Evolutionary conservation across 768 basidiomycete species (phyloP).

Genomic region (Russula foetens): DNA sequence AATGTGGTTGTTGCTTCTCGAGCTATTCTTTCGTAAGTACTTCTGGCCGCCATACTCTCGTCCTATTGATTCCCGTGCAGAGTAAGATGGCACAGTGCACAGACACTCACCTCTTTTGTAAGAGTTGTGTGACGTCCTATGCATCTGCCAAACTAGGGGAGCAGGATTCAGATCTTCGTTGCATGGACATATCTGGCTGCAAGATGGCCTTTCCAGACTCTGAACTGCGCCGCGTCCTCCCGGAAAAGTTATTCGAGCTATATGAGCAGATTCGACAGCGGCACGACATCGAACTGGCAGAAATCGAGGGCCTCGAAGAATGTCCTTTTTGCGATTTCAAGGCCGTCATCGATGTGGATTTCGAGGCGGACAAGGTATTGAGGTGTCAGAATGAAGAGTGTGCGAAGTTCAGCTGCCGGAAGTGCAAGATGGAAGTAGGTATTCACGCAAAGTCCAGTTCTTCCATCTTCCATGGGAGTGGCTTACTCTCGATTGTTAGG

Average conservation of each 20-base stretch:
- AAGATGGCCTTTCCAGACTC: constrained; percentile 56
- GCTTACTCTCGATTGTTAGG: constrained; percentile 32
- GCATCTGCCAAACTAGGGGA: constrained; percentile 58
- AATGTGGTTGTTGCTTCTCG: constrained; percentile 85
- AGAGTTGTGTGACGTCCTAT: constrained; percentile 58
- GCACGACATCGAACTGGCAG: constrained; percentile 73
- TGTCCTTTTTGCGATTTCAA: constrained; percentile 91
- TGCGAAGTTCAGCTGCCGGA: constrained; percentile 66
- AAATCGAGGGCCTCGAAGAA: constrained; percentile 72
- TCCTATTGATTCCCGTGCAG: constrained; percentile 31
- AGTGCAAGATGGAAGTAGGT: constrained; percentile 65
- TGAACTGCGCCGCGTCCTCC: constrained; percentile 61
- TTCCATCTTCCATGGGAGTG: not conserved
- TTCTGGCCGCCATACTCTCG: not conserved
- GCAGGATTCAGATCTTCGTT: constrained; percentile 55
- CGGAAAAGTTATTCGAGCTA: constrained; percentile 54
- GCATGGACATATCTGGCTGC: constrained; percentile 78
- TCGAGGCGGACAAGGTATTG: constrained; percentile 31
- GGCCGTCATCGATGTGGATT: constrained; percentile 44
- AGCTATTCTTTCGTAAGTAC: constrained; percentile 61
- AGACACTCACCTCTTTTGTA: constrained; percentile 84
- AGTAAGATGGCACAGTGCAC: constrained; percentile 83
- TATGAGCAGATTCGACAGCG: constrained; percentile 70
- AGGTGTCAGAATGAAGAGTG: constrained; percentile 57
- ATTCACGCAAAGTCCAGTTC: not conserved